These are phyloP conservation scores for Cladosporium austrohemisphaericum DNA, from an alignment of 2,329 filamentous ascomycete genomes.

Conservation along the genomic window DNA sequence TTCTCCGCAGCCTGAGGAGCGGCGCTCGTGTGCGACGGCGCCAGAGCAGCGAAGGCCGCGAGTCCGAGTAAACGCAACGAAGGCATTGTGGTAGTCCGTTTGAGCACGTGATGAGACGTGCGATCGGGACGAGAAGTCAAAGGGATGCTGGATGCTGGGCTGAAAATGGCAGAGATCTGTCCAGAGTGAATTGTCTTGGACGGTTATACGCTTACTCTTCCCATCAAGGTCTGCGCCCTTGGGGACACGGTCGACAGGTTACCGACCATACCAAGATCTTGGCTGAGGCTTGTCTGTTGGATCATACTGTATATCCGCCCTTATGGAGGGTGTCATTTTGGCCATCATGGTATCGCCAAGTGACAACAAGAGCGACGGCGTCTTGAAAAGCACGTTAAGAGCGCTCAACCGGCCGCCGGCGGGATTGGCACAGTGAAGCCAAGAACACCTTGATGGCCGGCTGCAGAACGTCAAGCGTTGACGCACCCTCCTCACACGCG, in stretches of 20 bases:
- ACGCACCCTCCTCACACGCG: not conserved
- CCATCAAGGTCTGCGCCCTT: constrained; percentile 9
- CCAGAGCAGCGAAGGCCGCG: constrained; percentile 7
- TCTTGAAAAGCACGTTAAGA: constrained; percentile 8
- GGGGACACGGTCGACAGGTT: not conserved
- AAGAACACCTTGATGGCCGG: constrained; percentile 14
- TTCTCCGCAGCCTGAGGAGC: not conserved
- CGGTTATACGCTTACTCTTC: constrained; percentile 12
- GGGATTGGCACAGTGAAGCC: constrained; percentile 1
- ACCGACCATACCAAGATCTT: constrained; percentile 11
- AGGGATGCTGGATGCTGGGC: not conserved
- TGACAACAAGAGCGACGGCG: constrained; percentile 3
- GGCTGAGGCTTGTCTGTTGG: constrained; percentile 6
- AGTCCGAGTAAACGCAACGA: not conserved
- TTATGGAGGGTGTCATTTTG: not conserved
- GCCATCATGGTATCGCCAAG: constrained; percentile 9
- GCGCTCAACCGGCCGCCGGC: constrained; percentile 1
- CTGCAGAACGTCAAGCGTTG: not conserved
- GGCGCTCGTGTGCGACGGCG: not conserved
- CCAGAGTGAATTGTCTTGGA: not conserved
- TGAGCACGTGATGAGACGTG: not conserved
- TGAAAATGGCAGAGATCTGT: not conserved
- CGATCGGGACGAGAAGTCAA: not conserved
- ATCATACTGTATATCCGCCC: not conserved
- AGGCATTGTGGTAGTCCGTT: not conserved